Evolutionary conservation across 2,329 filamentous ascomycete genomes (phyloP).

Genomic region (Cercospora janseana): DNA sequence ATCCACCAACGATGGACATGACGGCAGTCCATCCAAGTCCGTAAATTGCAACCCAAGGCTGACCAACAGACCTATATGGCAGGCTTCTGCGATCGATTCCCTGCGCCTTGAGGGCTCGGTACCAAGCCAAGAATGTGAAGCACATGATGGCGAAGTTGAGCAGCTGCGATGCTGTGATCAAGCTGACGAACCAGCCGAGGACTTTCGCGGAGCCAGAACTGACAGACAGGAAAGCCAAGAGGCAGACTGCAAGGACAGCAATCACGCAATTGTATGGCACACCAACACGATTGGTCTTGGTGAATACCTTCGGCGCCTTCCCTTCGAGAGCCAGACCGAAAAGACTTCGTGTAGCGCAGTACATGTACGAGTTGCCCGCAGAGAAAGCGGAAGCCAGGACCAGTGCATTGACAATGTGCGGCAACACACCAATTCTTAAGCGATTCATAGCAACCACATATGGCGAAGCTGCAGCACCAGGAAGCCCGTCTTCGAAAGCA

Average conservation of each 20-base stretch:
- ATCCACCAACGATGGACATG: slow-evolving; percentile 74
- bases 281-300: slow-evolving; percentile 61
- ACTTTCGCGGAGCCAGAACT: slow-evolving; percentile 65
- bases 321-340: slow-evolving; percentile 65
- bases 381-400: slow-evolving; percentile 61
- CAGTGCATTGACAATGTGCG: slow-evolving; percentile 70
- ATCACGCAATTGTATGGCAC: slow-evolving; percentile 72
- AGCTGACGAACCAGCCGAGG: slow-evolving; percentile 67
- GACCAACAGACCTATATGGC: slow-evolving; percentile 64
- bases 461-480: slow-evolving; percentile 62
- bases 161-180: slow-evolving; percentile 70
- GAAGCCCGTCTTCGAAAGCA: slow-evolving; percentile 46
- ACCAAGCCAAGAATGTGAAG: slow-evolving; percentile 68
- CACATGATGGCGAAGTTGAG: slow-evolving; percentile 70
- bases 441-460: slow-evolving; percentile 68
- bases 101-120: slow-evolving; percentile 66
- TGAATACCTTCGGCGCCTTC: slow-evolving; percentile 53
- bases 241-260: slow-evolving; percentile 63
- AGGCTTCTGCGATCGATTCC: slow-evolving; percentile 63
- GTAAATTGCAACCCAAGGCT: slow-evolving; percentile 70
- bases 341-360: slow-evolving; percentile 65
- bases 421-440: slow-evolving; percentile 61
- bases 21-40: slow-evolving; percentile 61
- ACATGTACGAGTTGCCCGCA: slow-evolving; percentile 66
- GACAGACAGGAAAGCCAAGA: slow-evolving; percentile 71